Evolutionary conservation across 2,329 filamentous ascomycete genomes (phyloP).

Genomic region (Paraphaeosphaeria sporulosa): DNA sequence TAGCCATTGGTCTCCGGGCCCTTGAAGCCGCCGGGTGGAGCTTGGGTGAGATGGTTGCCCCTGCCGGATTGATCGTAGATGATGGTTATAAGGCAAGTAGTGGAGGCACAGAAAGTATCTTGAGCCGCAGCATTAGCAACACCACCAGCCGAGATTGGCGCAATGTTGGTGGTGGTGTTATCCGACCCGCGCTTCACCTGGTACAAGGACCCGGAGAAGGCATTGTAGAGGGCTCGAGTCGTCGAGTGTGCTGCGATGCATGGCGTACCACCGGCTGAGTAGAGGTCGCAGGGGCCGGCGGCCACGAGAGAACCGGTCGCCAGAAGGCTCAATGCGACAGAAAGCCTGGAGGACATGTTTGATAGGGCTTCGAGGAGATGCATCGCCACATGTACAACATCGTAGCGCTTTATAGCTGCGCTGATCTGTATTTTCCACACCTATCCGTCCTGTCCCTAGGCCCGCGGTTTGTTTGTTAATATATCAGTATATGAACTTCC

Average conservation of each 20-base stretch:
- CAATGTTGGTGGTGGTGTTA: conserved; percentile 56
- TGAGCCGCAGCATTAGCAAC: conserved; percentile 69
- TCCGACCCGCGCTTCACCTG: conserved; percentile 66
- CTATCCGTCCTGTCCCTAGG: not conserved
- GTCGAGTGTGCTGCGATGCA: conserved; percentile 71
- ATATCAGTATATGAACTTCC: conserved; percentile 6
- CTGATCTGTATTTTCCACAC: not conserved
- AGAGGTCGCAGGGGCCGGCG: conserved; percentile 69
- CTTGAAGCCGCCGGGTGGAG: conserved; percentile 63
- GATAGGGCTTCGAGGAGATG: not conserved
- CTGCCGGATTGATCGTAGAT: conserved; percentile 72
- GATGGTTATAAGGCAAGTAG: conserved; percentile 68
- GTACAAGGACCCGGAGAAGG: conserved; percentile 64
- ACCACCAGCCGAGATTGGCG: conserved; percentile 64
- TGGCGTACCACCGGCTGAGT: conserved; percentile 65
- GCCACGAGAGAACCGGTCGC: conserved; percentile 46
- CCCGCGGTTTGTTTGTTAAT: not conserved
- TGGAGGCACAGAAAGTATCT: conserved; percentile 66
- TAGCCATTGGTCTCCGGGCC: conserved; percentile 65
- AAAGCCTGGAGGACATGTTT: conserved; percentile 20
- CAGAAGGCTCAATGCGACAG: conserved; percentile 21
- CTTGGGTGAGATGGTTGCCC: conserved; percentile 69
- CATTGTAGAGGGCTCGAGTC: conserved; percentile 67
- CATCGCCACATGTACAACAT: not conserved
- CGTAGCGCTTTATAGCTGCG: conserved; percentile 3